These are phyloP conservation scores for Magnolia changhungtana DNA, from an alignment of 164 flowering plant genomes.

Conservation along the genomic window DNA sequence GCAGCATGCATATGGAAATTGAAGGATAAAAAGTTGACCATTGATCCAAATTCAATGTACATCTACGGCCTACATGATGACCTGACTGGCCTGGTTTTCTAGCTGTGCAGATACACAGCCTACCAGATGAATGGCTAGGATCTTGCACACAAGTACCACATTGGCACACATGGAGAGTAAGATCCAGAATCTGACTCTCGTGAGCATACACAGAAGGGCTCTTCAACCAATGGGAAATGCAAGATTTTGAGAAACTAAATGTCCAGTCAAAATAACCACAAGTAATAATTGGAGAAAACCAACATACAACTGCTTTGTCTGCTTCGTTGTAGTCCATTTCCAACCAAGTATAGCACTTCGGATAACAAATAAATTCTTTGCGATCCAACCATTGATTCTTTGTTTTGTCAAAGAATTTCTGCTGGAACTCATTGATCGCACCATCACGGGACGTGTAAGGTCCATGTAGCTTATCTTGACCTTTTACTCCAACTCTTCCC, in stretches of 20 bases:
- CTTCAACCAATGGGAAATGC: background rate
- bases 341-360: conserved; percentile 53
- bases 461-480: conserved; percentile 54
- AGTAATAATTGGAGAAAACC: background rate
- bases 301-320: conserved; percentile 35
- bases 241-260: background rate
- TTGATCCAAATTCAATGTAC: too few relatives aligned
- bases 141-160: background rate
- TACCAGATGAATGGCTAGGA: background rate
- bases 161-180: background rate
- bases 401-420: conserved; percentile 50
- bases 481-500: conserved; percentile 68
- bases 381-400: conserved; percentile 45
- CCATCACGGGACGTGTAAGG: conserved; percentile 35
- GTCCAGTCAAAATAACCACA: background rate
- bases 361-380: conserved; percentile 36
- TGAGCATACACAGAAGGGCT: background rate
- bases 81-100: too few relatives aligned
- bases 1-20: too few relatives aligned
- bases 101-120: background rate
- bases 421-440: conserved; percentile 45
- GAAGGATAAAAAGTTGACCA: too few relatives aligned
- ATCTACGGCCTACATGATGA: too few relatives aligned
- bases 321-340: conserved; percentile 56
- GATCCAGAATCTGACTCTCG: background rate